These are phyloP conservation scores for Collybia sp. DNA, from an alignment of 768 basidiomycete species.

Conservation along the genomic window DNA sequence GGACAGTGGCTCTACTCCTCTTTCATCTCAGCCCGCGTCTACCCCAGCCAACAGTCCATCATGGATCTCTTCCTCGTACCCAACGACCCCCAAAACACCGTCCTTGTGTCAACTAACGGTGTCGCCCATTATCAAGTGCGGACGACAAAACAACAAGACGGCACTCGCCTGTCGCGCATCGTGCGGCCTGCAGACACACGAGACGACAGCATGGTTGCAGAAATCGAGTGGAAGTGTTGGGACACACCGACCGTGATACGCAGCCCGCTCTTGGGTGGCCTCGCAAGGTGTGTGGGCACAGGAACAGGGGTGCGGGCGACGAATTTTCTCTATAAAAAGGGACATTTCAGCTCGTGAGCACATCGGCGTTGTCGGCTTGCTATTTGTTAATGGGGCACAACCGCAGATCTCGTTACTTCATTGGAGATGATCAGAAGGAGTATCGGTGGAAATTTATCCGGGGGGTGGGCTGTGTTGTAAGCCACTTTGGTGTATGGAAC, in stretches of 20 bases:
- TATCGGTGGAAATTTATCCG: conserved; percentile 44
- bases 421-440: conserved; percentile 43
- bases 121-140: conserved; percentile 43
- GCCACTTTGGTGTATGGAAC: conserved; percentile 8
- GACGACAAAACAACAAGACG: conserved; percentile 29
- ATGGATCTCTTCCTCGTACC: conserved; percentile 53
- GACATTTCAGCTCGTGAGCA: conserved; percentile 38
- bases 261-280: conserved; percentile 30
- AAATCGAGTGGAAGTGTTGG: conserved; percentile 43
- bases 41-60: neutral
- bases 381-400: conserved; percentile 1
- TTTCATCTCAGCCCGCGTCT: neutral
- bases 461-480: conserved; percentile 35
- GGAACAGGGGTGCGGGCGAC: conserved; percentile 27
- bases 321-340: conserved; percentile 38
- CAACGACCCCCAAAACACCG: conserved; percentile 44
- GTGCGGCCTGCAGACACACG: conserved; percentile 32
- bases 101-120: conserved; percentile 46
- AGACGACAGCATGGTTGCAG: conserved; percentile 39
- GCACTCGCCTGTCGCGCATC: conserved; percentile 31
- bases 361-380: neutral
- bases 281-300: conserved; percentile 19
- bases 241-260: conserved; percentile 37
- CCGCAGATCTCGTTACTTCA: conserved; percentile 41
- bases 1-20: neutral